Conservation (phyloP, 345 rosid genomes). For the Syzygium grande region DNA sequence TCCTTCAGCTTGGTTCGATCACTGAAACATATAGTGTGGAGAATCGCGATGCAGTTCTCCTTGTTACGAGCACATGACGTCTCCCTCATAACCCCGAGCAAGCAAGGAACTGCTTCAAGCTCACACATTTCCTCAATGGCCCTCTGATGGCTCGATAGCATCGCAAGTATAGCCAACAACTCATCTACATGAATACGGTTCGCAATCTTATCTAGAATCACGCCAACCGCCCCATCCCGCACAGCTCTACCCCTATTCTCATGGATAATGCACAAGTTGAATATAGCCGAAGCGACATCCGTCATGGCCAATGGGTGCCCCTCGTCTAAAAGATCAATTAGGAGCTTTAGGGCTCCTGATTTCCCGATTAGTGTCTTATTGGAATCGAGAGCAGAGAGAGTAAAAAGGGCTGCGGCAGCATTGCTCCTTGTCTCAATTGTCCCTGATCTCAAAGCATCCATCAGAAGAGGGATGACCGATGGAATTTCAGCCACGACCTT, state of each 20-base stretch:
- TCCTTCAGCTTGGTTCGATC: constrained; percentile 78
- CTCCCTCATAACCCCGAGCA: constrained; percentile 61
- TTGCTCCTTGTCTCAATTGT: constrained; percentile 70
- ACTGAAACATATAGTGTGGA: constrained; percentile 53
- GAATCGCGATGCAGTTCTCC: constrained; percentile 80
- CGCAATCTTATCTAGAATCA: constrained; percentile 55
- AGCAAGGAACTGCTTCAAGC: constrained; percentile 62
- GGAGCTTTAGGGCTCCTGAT: constrained; percentile 68
- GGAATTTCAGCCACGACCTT: constrained; percentile 81
- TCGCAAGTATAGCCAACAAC: constrained; percentile 74
- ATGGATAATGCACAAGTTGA: constrained; percentile 62
- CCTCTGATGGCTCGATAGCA: constrained; percentile 67
- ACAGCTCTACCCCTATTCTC: constrained; percentile 87
- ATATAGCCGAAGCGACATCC: constrained; percentile 92
- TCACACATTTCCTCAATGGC: constrained; percentile 75
- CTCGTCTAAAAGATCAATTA: constrained; percentile 65
- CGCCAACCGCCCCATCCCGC: constrained; percentile 70
- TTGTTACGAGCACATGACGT: constrained; percentile 69
- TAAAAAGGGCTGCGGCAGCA: constrained; percentile 90
- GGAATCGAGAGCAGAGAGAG: constrained; percentile 81
- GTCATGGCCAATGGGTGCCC: constrained; percentile 74
- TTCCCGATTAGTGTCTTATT: constrained; percentile 77
- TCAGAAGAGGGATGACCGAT: constrained; percentile 59
- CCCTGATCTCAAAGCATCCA: constrained; percentile 63
- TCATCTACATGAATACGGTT: constrained; percentile 66